These are phyloP conservation scores for Ilex aquifolium DNA, from an alignment of 257 asterid species.

Conservation along the genomic window DNA sequence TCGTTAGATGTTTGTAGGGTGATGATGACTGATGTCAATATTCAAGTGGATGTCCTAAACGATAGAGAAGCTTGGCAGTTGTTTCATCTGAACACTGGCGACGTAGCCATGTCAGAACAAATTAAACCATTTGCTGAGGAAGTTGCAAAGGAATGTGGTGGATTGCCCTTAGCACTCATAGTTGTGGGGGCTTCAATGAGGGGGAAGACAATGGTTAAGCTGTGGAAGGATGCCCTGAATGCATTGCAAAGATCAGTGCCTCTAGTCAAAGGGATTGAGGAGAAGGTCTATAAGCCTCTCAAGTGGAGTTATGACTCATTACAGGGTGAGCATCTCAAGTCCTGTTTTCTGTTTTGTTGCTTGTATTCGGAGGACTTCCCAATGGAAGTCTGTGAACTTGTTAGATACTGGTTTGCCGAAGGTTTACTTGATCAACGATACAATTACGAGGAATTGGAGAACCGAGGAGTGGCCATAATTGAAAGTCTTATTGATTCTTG, in stretches of 20 bases:
- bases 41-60: not conserved
- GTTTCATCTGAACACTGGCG: conserved; percentile 4
- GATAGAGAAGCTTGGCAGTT: conserved; percentile 8
- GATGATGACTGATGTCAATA: conserved; percentile 1
- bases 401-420: conserved; percentile 17
- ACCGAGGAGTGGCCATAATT: conserved; percentile 12
- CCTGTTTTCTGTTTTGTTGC: conserved; percentile 21
- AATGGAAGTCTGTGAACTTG: conserved; percentile 7
- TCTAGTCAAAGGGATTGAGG: not conserved
- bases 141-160: conserved; percentile 11
- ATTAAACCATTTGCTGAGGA: conserved; percentile 1
- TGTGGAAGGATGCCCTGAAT: not conserved
- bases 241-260: conserved; percentile 14
- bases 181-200: conserved; percentile 11
- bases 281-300: conserved; percentile 11
- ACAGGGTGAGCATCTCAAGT: conserved; percentile 7
- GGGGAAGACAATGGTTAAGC: not conserved
- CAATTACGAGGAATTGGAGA: conserved; percentile 9
- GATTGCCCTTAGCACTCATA: conserved; percentile 13
- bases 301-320: conserved; percentile 17
- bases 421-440: conserved; percentile 16
- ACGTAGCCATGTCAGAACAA: not conserved
- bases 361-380: conserved; percentile 10
- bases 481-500: conserved; percentile 17
- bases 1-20: not conserved